Percentiles rank a stretch among this genome's conserved stretches.
phyloP scores from a whole-genome alignment of 345 rosid genomes.

The Citrus medica region DNA sequence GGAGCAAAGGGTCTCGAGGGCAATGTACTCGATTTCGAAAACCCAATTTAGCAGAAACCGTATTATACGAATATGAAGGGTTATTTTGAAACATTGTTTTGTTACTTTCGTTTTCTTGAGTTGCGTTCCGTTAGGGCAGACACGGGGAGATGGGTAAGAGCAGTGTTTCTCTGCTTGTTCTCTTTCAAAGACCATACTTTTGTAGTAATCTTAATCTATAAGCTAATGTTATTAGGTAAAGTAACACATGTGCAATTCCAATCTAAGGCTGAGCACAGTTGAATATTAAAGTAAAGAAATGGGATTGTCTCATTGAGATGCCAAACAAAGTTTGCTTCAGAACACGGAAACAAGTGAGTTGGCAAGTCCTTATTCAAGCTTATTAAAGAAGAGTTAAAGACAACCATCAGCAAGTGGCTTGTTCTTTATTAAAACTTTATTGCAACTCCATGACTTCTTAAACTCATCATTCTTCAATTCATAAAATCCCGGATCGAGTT shows the following conservation, averaged over 20 bases:
- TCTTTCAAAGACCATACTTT: background rate
- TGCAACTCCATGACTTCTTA: background rate
- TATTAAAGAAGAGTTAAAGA: constrained; percentile 16
- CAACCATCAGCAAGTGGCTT: constrained; percentile 20
- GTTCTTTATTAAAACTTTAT: background rate
- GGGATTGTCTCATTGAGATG: background rate
- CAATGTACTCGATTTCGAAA: background rate
- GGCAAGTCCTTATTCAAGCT: constrained; percentile 27
- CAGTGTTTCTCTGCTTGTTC: background rate
- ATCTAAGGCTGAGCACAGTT: background rate
- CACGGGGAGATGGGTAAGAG: background rate
- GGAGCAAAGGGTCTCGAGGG: background rate
- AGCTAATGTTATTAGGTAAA: background rate
- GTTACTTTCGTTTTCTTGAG: background rate
- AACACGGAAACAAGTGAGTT: constrained; percentile 30
- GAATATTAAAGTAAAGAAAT: background rate
- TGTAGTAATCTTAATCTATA: background rate
- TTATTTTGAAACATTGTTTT: background rate
- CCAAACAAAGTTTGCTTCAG: constrained; percentile 26
- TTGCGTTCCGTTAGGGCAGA: no score
- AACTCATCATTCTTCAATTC: background rate
- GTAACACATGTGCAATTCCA: no score
- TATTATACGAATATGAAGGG: background rate
- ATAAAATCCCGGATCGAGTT: background rate
- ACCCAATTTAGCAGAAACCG: background rate